Evolutionary conservation across 2,329 filamentous ascomycete species (phyloP).

Genomic region (Xylariaceae sp.): DNA sequence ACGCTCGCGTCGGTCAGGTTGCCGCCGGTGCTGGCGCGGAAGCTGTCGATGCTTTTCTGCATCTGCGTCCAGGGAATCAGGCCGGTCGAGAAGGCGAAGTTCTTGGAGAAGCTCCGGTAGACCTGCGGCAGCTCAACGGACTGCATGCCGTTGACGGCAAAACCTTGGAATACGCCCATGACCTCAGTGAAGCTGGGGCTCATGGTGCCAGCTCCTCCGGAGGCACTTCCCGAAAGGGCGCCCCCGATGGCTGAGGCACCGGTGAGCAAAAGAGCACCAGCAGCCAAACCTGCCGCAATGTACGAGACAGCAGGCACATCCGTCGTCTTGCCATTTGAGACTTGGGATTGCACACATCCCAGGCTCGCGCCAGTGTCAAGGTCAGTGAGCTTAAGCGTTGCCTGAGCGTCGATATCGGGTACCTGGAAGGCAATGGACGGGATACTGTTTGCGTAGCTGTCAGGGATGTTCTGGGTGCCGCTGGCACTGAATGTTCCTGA

Average conservation of each 20-base stretch:
- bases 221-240: conserved; percentile 47
- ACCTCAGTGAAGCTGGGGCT: conserved; percentile 84
- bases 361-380: conserved; percentile 54
- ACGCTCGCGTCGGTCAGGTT: conserved; percentile 79
- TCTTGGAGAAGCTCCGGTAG: conserved; percentile 83
- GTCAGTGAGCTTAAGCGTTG: conserved; percentile 66
- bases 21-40: conserved; percentile 73
- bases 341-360: conserved; percentile 73
- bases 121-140: conserved; percentile 81
- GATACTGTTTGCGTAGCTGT: conserved; percentile 64
- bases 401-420: conserved; percentile 82
- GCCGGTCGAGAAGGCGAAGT: conserved; percentile 87
- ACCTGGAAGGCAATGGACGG: conserved; percentile 84
- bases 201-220: conserved; percentile 53
- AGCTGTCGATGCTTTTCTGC: conserved; percentile 75
- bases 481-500: conserved; percentile 63
- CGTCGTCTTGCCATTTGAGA: conserved; percentile 83
- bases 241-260: conserved; percentile 63
- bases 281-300: conserved; percentile 75
- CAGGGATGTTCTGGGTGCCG: conserved; percentile 65
- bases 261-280: conserved; percentile 68
- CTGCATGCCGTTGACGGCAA: conserved; percentile 95
- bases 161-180: conserved; percentile 82
- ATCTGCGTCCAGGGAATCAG: conserved; percentile 75
- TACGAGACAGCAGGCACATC: conserved; percentile 71